These are phyloP conservation scores for Nasturtium officinale DNA, from an alignment of 345 rosid genomes.

Conservation along the genomic window DNA sequence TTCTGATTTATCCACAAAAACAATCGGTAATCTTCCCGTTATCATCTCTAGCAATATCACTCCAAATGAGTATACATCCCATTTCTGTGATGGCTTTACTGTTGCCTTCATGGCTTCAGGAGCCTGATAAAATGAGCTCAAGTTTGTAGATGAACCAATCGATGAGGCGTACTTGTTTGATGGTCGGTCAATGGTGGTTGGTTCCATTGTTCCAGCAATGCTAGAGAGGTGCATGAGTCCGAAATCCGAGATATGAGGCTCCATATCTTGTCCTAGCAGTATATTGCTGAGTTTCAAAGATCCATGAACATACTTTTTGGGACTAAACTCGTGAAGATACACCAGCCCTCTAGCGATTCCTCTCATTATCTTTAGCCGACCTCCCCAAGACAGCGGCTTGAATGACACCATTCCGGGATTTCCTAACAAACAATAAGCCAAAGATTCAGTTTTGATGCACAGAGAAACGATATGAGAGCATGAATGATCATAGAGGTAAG, in stretches of 20 bases:
- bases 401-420: conserved; percentile 68
- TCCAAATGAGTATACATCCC: conserved; percentile 92
- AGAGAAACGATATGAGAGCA: not conserved
- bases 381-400: conserved; percentile 71
- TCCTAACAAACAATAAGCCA: conserved; percentile 44
- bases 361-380: conserved; percentile 69
- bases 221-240: conserved; percentile 91
- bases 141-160: conserved; percentile 47
- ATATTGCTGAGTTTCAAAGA: conserved; percentile 81
- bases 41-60: conserved; percentile 91
- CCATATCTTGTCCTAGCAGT: conserved; percentile 72
- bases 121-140: conserved; percentile 74
- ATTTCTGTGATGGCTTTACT: conserved; percentile 88
- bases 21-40: conserved; percentile 65
- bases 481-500: not conserved
- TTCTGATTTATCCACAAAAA: conserved; percentile 59
- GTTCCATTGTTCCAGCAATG: conserved; percentile 72
- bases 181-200: conserved; percentile 59
- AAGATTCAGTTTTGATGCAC: conserved; percentile 21
- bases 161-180: conserved; percentile 49
- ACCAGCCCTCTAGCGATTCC: conserved; percentile 78
- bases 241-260: conserved; percentile 78
- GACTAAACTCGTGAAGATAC: conserved; percentile 87
- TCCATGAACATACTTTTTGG: conserved; percentile 89
- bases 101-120: conserved; percentile 77